Base-by-base conservation (phyloP, 345 rosid genomes). In the Pistacia vera region DNA sequence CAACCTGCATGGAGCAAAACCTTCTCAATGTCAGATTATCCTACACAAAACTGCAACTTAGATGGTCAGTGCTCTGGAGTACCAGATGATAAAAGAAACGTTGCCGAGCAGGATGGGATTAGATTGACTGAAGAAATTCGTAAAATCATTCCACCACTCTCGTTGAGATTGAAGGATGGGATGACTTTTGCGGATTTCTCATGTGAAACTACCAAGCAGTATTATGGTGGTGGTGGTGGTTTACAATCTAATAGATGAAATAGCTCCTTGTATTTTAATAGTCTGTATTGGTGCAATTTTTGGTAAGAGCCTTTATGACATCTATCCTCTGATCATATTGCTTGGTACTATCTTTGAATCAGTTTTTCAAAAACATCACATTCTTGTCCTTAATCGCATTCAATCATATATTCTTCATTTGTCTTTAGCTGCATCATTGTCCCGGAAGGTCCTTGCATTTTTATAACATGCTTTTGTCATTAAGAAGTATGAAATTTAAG, bases 121-220 rank as follows among this genome's bases (percentile, higher is more conserved):
- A 71, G 78, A 28, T 59, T 75, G 36, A 48, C 66, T 36, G 73
- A 49, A 57, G 87, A 78, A 66, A 81, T 95, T 79, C 78, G 73
- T 46, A 85, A 77, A 67, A 69, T 83, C 57, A 89, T 93, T 66
- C 98, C 98, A 59, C 92, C 92, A 44, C 92, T 92, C 72, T 78
- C 82, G 14, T 90, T 81, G 33, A 90, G 98, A 68, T 64, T 92
- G 75, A 93, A 88, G 78, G 97, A 90, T 80, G 97, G 97, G 68
- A 92, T 93, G 98, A 87, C 94, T 49, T 93, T 95, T 86, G 91
- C 96, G 3, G 93, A 93, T 80, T 93, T 93, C 84, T 80, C 99
- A n/a, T 87, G 83, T 2, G 89, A 86, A 77, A 95, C 98, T 14
- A 92, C 97, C 28, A 89, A 86, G 86, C 98, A 87, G 77, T 95